Percentiles rank a stretch among this genome's conserved stretches.
phyloP scores from a whole-genome alignment of 108 stramenopile species.

The Fragilariopsis cylindrus region DNA sequence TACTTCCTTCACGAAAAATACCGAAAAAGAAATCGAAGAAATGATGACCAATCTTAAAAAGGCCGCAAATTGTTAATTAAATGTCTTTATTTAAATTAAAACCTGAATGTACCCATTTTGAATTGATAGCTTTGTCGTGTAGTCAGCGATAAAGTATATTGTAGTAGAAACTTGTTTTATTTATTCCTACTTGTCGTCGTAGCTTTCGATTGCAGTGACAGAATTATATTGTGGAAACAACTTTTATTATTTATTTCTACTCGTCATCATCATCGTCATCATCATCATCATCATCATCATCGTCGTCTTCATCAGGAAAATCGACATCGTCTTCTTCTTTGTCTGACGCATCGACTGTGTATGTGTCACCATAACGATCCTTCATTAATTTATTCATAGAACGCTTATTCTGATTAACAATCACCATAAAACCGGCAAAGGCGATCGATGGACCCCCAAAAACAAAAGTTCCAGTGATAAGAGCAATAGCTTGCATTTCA shows the following conservation, averaged over 20 bases:
- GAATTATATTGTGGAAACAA: too few species aligned
- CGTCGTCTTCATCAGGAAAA: conserved; percentile 56
- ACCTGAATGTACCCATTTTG: neutral
- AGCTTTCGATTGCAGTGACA: neutral
- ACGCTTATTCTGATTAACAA: conserved; percentile 37
- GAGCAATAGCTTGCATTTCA: conserved; percentile 38
- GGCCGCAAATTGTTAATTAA: conserved; percentile 43
- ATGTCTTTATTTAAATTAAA: neutral
- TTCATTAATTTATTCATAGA: conserved; percentile 46
- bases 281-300: conserved; percentile 50
- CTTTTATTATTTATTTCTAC: too few species aligned
- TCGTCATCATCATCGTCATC: too few species aligned
- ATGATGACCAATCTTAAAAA: conserved; percentile 78
- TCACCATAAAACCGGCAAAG: conserved; percentile 24
- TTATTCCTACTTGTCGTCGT: conserved; percentile 25
- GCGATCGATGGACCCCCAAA: conserved; percentile 25
- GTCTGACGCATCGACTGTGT: conserved; percentile 53
- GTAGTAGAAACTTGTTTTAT: neutral
- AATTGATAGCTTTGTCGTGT: neutral
- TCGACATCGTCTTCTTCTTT: conserved; percentile 45
- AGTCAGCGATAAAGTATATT: neutral
- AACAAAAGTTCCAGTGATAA: conserved; percentile 35
- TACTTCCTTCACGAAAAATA: conserved; percentile 85
- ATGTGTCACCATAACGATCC: conserved; percentile 52
- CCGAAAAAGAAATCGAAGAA: conserved; percentile 61